phyloP scores from a whole-genome alignment of 257 asterid species.

The Solanum paucissectum region DNA sequence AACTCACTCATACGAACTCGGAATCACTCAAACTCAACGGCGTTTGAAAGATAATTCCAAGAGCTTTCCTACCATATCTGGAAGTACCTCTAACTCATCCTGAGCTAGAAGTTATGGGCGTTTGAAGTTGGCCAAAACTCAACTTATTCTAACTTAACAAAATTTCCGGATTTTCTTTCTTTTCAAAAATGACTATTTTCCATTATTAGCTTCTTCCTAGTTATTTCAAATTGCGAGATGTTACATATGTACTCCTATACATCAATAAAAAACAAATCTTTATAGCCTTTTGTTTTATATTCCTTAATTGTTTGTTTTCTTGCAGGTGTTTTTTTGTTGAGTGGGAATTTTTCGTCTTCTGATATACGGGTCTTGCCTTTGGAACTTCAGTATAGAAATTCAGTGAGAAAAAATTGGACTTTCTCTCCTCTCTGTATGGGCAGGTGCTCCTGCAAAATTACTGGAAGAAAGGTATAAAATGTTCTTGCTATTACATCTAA shows the following conservation, averaged over 20 bases:
- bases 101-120: too few species aligned
- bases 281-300: background rate
- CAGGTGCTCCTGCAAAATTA: slow-evolving; percentile 79
- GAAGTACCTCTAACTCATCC: too few species aligned
- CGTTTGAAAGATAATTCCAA: too few species aligned
- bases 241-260: background rate
- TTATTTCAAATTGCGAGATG: too few species aligned
- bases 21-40: too few species aligned
- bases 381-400: slow-evolving; percentile 27
- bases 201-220: too few species aligned
- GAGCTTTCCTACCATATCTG: too few species aligned
- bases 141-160: too few species aligned
- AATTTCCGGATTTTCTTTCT: too few species aligned
- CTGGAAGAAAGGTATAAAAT: slow-evolving; percentile 69
- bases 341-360: slow-evolving; percentile 29
- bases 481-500: background rate
- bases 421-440: slow-evolving; percentile 73
- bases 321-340: slow-evolving; percentile 26
- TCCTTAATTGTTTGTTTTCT: background rate
- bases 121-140: too few species aligned
- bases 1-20: too few species aligned
- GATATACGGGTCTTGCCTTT: slow-evolving; percentile 23
- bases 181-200: too few species aligned
- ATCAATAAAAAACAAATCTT: background rate
- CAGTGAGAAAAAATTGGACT: slow-evolving; percentile 49